phyloP scores from a whole-genome alignment of 768 basidiomycete genomes.

The Solioccasus polychromus region DNA sequence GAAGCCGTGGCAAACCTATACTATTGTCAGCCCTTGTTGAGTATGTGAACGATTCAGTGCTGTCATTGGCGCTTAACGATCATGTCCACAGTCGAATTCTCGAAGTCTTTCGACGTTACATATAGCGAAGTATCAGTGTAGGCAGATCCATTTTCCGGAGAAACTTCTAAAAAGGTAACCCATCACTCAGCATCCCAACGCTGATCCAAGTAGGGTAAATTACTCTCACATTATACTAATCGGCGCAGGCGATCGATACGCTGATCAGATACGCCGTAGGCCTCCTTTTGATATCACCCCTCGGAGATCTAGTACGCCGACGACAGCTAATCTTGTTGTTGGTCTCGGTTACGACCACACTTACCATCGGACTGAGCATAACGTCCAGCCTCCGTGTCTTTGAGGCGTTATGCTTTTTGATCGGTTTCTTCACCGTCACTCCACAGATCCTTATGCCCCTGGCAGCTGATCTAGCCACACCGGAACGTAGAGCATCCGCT shows the following conservation, averaged over 20 bases:
- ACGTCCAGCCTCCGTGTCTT: constrained; percentile 59
- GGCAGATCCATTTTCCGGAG: constrained; percentile 2
- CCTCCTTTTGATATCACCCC: constrained; percentile 71
- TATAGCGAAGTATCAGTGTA: constrained; percentile 36
- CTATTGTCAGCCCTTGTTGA: constrained; percentile 79
- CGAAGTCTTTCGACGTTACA: constrained; percentile 39
- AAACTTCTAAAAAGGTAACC: background rate
- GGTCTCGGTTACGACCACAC: constrained; percentile 46
- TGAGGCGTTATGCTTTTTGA: constrained; percentile 65
- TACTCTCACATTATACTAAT: background rate
- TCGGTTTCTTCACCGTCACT: constrained; percentile 68
- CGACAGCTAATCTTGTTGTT: constrained; percentile 66
- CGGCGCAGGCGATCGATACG: background rate
- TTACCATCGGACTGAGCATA: constrained; percentile 72
- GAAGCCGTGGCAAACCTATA: constrained; percentile 74
- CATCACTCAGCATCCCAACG: constrained; percentile 52
- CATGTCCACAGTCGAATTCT: constrained; percentile 29
- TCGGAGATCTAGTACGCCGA: constrained; percentile 80
- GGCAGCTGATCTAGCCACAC: constrained; percentile 80
- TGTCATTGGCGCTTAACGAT: background rate
- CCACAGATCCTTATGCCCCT: constrained; percentile 74
- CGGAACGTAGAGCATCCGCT: constrained; percentile 67
- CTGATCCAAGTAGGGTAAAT: constrained; percentile 64
- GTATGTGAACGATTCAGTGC: constrained; percentile 35
- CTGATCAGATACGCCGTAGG: constrained; percentile 62